phyloP scores from a whole-genome alignment of 106 monocot species.

The Apostasia shenzhenica region DNA sequence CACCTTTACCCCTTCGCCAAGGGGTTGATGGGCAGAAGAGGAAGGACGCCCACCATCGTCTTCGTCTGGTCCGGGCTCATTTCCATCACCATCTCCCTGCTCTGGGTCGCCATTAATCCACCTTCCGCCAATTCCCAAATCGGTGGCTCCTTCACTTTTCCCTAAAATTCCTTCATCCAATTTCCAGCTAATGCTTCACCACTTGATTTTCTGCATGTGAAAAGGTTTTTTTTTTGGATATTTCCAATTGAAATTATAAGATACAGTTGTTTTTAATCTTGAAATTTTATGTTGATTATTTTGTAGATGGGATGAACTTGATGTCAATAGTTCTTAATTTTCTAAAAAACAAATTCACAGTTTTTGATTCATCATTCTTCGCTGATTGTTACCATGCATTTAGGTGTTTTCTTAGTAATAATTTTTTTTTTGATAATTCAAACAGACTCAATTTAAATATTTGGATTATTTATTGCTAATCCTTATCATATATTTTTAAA shows the following conservation, averaged over 20 bases:
- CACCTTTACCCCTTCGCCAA: constrained; percentile 62
- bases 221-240: neutral
- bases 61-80: constrained; percentile 59
- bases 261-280: neutral
- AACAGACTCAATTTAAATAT: too few relatives aligned
- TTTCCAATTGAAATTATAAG: too few relatives aligned
- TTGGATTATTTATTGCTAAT: too few relatives aligned
- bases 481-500: too few relatives aligned
- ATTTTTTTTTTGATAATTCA: too few relatives aligned
- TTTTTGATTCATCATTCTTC: too few relatives aligned
- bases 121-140: constrained; percentile 35
- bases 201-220: too few relatives aligned
- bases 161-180: constrained; percentile 6
- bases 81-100: constrained; percentile 43
- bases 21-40: constrained; percentile 49
- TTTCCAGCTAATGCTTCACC: too few relatives aligned
- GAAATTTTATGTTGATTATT: neutral
- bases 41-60: constrained; percentile 47
- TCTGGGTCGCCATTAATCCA: constrained; percentile 29
- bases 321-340: too few relatives aligned
- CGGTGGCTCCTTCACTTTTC: constrained; percentile 50
- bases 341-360: too few relatives aligned
- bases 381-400: too few relatives aligned
- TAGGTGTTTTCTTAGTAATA: too few relatives aligned
- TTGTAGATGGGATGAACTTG: neutral